phyloP scores from a whole-genome alignment of 345 rosid genomes.

The Schrenkiella parvula region DNA sequence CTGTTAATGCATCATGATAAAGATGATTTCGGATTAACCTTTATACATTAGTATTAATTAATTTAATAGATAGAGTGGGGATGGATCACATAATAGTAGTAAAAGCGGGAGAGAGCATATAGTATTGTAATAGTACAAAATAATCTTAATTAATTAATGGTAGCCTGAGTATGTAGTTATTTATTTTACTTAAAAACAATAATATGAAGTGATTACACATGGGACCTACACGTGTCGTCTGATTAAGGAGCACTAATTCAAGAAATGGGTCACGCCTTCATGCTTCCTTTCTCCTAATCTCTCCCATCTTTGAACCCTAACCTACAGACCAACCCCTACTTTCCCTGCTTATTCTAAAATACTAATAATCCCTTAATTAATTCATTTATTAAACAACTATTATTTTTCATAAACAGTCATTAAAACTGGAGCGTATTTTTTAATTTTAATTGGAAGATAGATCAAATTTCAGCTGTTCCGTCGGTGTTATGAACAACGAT shows the following conservation, averaged over 20 bases:
- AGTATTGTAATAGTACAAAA: neutral
- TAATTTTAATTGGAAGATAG: neutral
- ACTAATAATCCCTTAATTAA: neutral
- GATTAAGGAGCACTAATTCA: constrained; percentile 36
- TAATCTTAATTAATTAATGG: neutral
- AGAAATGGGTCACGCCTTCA: constrained; percentile 30
- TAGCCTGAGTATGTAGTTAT: neutral
- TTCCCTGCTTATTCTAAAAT: neutral
- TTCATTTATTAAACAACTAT: neutral
- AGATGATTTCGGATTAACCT: neutral
- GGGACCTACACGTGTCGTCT: constrained; percentile 36
- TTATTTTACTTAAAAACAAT: neutral
- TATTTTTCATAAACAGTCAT: neutral
- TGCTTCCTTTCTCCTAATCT: constrained; percentile 36
- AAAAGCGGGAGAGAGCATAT: neutral
- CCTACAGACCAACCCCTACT: constrained; percentile 36
- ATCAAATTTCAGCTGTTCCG: neutral
- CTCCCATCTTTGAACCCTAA: constrained; percentile 38
- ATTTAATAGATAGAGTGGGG: neutral
- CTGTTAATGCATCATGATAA: constrained; percentile 24
- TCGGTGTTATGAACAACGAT: too few species aligned
- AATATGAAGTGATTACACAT: constrained; percentile 21
- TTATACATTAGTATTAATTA: neutral
- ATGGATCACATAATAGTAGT: constrained; percentile 1
- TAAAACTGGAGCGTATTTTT: neutral